Percentiles rank a stretch among this genome's conserved stretches.
These are phyloP conservation scores for Chlamydomonas sp. DNA, from an alignment of 139 green algal genomes.

Conservation along the genomic window DNA sequence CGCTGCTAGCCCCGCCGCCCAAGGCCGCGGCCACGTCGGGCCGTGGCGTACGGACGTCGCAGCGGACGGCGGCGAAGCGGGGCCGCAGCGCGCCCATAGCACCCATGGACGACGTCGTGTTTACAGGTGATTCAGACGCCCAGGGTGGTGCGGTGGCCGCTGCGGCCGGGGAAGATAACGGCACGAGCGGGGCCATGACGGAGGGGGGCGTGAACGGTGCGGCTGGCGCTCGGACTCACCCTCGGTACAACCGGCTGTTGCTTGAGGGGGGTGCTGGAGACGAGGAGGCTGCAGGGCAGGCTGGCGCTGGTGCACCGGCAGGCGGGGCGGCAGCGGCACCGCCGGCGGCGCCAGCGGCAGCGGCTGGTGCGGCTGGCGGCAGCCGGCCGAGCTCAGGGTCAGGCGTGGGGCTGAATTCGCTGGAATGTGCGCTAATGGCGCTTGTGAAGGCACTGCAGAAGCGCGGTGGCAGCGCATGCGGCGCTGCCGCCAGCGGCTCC, in stretches of 20 bases:
- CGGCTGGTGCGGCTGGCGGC: neutral
- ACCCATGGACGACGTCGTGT: neutral
- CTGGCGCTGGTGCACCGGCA: too few species aligned
- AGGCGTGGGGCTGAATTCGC: neutral
- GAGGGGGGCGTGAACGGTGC: neutral
- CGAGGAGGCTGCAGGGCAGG: neutral
- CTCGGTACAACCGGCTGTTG: constrained; percentile 20
- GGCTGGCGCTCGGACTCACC: neutral
- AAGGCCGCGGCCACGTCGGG: neutral
- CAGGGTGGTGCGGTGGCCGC: too few species aligned
- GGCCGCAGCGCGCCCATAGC: neutral
- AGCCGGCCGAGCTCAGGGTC: neutral
- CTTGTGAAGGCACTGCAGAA: constrained; percentile 20
- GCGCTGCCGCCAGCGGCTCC: neutral
- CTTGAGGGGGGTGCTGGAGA: constrained; percentile 17
- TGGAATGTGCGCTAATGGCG: neutral
- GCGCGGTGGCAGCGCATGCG: neutral
- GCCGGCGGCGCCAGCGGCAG: too few species aligned
- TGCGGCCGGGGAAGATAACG: too few species aligned
- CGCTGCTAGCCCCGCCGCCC: neutral
- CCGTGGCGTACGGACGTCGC: neutral
- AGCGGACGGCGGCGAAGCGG: neutral
- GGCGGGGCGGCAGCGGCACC: neutral
- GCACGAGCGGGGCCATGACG: too few species aligned
- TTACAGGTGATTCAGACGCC: neutral